phyloP scores from a whole-genome alignment of 2,329 filamentous ascomycete species.

The Xylaria sp. region DNA sequence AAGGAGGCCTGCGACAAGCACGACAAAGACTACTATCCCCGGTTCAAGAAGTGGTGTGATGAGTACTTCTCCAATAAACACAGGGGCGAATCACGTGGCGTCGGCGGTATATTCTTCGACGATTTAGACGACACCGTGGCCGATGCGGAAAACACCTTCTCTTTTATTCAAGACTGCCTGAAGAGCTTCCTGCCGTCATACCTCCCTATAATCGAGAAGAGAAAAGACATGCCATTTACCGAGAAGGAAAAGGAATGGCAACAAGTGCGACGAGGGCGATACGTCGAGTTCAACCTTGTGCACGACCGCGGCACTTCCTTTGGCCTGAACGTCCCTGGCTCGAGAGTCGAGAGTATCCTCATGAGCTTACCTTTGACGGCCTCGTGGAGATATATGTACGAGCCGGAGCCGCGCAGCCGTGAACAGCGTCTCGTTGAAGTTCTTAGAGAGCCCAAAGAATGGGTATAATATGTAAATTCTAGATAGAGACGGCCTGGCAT shows the following conservation, averaged over 20 bases:
- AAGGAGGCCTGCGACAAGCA: conserved; percentile 95
- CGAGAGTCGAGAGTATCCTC: conserved; percentile 93
- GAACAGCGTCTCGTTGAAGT: conserved; percentile 86
- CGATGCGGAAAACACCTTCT: conserved; percentile 88
- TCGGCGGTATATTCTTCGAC: conserved; percentile 99
- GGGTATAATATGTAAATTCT: conserved; percentile 61
- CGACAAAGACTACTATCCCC: conserved; percentile 89
- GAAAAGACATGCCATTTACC: conserved; percentile 92
- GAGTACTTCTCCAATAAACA: conserved; percentile 97
- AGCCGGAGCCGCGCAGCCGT: conserved; percentile 76
- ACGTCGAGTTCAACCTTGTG: conserved; percentile 98
- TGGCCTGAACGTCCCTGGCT: conserved; percentile 90
- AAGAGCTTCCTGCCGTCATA: conserved; percentile 91
- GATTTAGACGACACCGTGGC: conserved; percentile 90
- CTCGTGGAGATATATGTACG: conserved; percentile 95
- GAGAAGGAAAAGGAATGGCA: conserved; percentile 95
- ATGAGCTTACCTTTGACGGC: conserved; percentile 97
- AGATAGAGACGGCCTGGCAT: background rate
- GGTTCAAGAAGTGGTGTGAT: conserved; percentile 98
- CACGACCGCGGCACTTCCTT: conserved; percentile 96
- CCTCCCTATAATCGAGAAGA: conserved; percentile 84
- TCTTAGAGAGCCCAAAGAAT: conserved; percentile 71
- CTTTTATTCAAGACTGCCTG: conserved; percentile 86
- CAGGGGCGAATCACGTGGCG: conserved; percentile 83
- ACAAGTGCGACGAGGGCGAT: conserved; percentile 90